These are phyloP conservation scores for Clarireedia sp. DNA, from an alignment of 2,329 filamentous ascomycete species.

Conservation along the genomic window DNA sequence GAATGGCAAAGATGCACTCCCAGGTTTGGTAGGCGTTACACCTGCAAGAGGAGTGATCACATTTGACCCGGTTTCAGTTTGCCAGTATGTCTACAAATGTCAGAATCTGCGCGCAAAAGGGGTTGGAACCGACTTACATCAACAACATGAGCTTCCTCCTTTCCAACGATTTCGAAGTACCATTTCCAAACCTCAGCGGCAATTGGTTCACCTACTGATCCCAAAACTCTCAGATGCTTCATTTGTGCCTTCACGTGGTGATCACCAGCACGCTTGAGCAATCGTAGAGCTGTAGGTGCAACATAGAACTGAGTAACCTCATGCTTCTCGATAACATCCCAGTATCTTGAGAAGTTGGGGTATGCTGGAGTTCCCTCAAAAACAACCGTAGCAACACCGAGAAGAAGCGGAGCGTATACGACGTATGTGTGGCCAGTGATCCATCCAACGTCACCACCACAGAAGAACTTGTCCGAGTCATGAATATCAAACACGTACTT, in stretches of 20 bases:
- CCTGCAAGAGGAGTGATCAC: slow-evolving; percentile 91
- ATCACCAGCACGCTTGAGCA: slow-evolving; percentile 92
- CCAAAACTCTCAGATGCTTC: slow-evolving; percentile 81
- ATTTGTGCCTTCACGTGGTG: slow-evolving; percentile 85
- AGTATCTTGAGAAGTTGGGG: slow-evolving; percentile 96
- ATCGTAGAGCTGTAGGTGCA: slow-evolving; percentile 82
- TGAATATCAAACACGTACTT: slow-evolving; percentile 99
- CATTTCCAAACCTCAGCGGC: slow-evolving; percentile 99
- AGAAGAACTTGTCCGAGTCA: slow-evolving; percentile 89
- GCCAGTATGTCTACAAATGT: slow-evolving; percentile 82
- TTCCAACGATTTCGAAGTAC: slow-evolving; percentile 94
- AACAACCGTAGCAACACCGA: slow-evolving; percentile 90
- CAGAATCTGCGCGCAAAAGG: slow-evolving; percentile 21
- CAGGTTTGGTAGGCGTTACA: slow-evolving; percentile 92
- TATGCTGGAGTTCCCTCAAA: slow-evolving; percentile 98
- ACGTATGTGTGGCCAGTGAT: slow-evolving; percentile 99
- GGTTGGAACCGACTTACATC: slow-evolving; percentile 59
- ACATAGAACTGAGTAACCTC: slow-evolving; percentile 97
- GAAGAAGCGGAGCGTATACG: slow-evolving; percentile 87
- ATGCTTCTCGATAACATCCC: slow-evolving; percentile 96
- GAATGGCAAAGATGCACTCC: slow-evolving; percentile 91
- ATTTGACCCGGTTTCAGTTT: slow-evolving; percentile 96
- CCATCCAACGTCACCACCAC: slow-evolving; percentile 96
- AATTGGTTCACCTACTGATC: slow-evolving; percentile 95
- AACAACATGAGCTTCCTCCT: slow-evolving; percentile 85